phyloP scores from a whole-genome alignment of 768 basidiomycete species.

The Phaeolepiota aurea region DNA sequence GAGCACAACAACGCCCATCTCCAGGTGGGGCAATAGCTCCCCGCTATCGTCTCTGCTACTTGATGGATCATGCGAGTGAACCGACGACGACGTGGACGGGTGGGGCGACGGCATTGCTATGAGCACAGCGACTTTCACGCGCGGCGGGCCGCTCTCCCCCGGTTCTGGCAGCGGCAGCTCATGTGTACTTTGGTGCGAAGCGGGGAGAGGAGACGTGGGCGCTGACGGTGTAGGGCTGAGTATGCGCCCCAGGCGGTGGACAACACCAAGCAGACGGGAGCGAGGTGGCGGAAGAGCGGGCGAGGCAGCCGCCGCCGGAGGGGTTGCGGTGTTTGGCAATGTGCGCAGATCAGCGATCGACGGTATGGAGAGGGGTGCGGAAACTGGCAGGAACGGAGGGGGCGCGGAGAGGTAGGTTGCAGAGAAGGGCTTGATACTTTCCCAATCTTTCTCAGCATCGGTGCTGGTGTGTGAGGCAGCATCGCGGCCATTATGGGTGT shows the following conservation, averaged over 20 bases:
- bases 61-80: too few species aligned
- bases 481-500: background rate
- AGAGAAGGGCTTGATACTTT: conserved; percentile 10
- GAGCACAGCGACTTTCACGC: conserved; percentile 30
- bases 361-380: background rate
- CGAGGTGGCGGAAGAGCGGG: conserved; percentile 4
- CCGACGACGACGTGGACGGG: conserved; percentile 3
- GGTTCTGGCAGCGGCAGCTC: background rate
- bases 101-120: conserved; percentile 33
- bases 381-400: background rate
- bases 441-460: conserved; percentile 9
- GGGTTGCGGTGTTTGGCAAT: background rate
- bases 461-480: background rate
- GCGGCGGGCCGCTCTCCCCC: conserved; percentile 1
- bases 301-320: conserved; percentile 2
- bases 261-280: background rate
- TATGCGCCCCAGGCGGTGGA: background rate
- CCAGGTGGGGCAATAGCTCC: conserved; percentile 15
- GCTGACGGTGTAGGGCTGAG: background rate
- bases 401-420: conserved; percentile 4
- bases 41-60: conserved; percentile 9
- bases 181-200: too few species aligned
- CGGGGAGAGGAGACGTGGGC: background rate
- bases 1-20: conserved; percentile 18
- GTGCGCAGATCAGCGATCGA: background rate